Evolutionary conservation across 2,329 filamentous ascomycete species (phyloP).

Genomic region (Aspergillus udagawae): DNA sequence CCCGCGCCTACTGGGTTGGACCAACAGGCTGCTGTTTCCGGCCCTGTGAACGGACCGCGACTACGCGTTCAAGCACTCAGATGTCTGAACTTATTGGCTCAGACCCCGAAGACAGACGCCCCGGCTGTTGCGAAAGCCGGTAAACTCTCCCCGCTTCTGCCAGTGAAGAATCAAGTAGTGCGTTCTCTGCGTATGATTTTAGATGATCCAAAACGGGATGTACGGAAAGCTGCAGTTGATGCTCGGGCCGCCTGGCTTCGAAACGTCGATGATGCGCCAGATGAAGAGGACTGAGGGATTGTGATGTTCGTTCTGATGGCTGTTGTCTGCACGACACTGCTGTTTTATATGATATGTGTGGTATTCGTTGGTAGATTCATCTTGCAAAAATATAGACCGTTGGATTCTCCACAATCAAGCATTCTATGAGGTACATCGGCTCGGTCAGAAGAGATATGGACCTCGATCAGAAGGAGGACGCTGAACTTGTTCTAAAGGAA

Average conservation of each 20-base stretch:
- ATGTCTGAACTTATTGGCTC: conserved; percentile 38
- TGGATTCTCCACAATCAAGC: neutral
- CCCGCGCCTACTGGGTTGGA: conserved; percentile 6
- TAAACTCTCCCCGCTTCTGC: conserved; percentile 47
- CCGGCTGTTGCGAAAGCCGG: conserved; percentile 22
- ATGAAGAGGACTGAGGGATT: conserved; percentile 47
- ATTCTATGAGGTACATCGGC: neutral
- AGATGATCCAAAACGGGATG: conserved; percentile 61
- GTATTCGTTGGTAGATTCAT: neutral
- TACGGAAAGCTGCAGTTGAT: conserved; percentile 59
- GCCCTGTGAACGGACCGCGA: conserved; percentile 20
- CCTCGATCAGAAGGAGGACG: neutral
- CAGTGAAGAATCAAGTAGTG: conserved; percentile 55
- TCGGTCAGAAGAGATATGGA: neutral
- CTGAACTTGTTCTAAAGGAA: neutral
- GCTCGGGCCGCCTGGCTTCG: conserved; percentile 59
- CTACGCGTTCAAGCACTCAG: conserved; percentile 35
- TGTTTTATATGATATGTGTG: neutral
- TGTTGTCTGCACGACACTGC: neutral
- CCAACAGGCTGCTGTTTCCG: neutral
- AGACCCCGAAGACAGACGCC: conserved; percentile 19
- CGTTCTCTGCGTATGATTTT: conserved; percentile 52
- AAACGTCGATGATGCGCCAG: conserved; percentile 54
- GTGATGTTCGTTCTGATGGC: neutral
- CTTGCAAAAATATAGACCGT: neutral